Base-by-base conservation (phyloP, 2,329 filamentous ascomycete species). In the Botrytis pseudocinerea region DNA sequence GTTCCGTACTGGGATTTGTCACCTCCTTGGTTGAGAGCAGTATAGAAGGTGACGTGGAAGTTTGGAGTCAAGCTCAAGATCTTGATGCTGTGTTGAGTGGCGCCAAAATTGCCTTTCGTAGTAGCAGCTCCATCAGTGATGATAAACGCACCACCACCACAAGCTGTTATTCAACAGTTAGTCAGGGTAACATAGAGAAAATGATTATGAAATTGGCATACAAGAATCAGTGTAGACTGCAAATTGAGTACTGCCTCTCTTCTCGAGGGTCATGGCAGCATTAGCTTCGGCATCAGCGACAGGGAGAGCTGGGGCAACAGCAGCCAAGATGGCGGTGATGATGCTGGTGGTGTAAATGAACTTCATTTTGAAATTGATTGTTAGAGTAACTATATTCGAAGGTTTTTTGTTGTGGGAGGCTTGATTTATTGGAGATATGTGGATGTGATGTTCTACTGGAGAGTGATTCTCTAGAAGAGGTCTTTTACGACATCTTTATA, bases 271-370 rank as follows among this genome's bases (percentile, higher is more conserved):
- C 7, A 20, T 38, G 20, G 51, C 38, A 38, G 25, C 35, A 16
- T 46, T 46, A 22, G 54, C 54, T 46, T 70, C 68, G 40, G 54
- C 38, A 10, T 70, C 68, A 2, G 54, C 68, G 40, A 61, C 40
- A 2, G 68, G 68, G 1, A 70, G 54, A 25, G 68, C 68, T 46
- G 68, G 54, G 5, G 38, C 54, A 35, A 46, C 40, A 46, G 68
- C 40, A 28, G 68, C 68, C 28, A 70, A 35, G 40, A 70, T 59
- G 54, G 54, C 54, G 20, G 68, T 70, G 68, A 70, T 70, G 40
- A 70, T 61, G 54, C 68, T 46, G 54, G 68, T 46, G 28, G 68
- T 70, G 28, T 61, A 70, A 57, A 70, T n/a, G 40, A 70, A 46
- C 68, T 70, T 70, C 68, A 70, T 70, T 40, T 61, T 61, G 66